These are phyloP conservation scores for Botrytis cinerea DNA, from an alignment of 2,329 filamentous ascomycete genomes.

Conservation along the genomic window DNA sequence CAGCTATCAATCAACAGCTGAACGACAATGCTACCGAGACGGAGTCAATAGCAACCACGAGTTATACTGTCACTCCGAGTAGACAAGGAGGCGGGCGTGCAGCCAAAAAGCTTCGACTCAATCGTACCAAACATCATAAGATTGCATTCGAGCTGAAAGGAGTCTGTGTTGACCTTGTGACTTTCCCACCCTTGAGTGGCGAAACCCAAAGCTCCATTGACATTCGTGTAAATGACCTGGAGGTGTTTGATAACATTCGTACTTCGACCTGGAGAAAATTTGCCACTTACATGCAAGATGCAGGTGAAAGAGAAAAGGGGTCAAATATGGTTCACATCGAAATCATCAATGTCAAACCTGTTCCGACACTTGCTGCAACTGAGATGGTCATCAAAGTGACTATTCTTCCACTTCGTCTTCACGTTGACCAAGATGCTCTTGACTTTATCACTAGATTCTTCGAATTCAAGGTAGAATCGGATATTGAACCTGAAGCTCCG, in stretches of 20 bases:
- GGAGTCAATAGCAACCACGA: conserved; percentile 81
- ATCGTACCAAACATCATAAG: conserved; percentile 88
- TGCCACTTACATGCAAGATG: conserved; percentile 86
- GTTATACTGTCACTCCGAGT: conserved; percentile 60
- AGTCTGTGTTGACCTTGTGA: conserved; percentile 77
- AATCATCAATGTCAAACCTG: conserved; percentile 82
- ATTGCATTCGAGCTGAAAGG: conserved; percentile 92
- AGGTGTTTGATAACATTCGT: conserved; percentile 91
- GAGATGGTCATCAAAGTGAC: conserved; percentile 83
- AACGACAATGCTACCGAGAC: conserved; percentile 87
- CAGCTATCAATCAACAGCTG: conserved; percentile 83
- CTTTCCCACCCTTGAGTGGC: conserved; percentile 72
- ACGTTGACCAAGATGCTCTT: conserved; percentile 95
- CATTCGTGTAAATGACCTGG: conserved; percentile 77
- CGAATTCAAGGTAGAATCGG: conserved; percentile 85
- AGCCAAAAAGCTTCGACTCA: conserved; percentile 67
- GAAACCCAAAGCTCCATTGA: conserved; percentile 89
- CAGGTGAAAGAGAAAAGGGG: conserved; percentile 80
- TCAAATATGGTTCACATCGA: conserved; percentile 90
- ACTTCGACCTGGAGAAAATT: conserved; percentile 99
- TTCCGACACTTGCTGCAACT: conserved; percentile 80
- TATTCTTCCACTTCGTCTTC: conserved; percentile 81
- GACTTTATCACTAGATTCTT: conserved; percentile 98
- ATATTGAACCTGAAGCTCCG: conserved; percentile 56
- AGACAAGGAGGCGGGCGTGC: conserved; percentile 46